phyloP scores from a whole-genome alignment of 306 rosid species.

The Castanea mollissima region DNA sequence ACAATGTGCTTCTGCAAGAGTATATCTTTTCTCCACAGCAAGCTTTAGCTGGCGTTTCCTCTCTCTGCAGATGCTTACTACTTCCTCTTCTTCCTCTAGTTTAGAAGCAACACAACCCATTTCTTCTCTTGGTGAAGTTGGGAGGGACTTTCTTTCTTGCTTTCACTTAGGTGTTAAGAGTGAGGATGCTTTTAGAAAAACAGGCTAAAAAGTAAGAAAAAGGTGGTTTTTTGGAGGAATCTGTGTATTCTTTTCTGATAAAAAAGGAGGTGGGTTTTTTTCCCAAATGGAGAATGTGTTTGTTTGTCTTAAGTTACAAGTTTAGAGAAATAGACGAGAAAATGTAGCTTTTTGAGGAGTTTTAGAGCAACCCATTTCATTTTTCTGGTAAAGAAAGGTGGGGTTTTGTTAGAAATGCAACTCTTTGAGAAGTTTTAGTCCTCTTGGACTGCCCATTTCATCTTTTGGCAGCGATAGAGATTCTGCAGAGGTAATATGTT shows the following conservation, averaged over 20 bases:
- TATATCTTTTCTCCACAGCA: slow-evolving; percentile 83
- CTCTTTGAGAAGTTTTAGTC: slow-evolving; percentile 10
- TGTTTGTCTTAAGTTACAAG: slow-evolving; percentile 29
- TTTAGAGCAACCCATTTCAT: slow-evolving; percentile 36
- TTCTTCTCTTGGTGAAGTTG: slow-evolving; percentile 24
- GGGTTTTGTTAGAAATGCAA: slow-evolving; percentile 25
- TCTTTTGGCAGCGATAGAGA: slow-evolving; percentile 9
- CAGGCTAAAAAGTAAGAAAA: slow-evolving; percentile 34
- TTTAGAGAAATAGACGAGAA: slow-evolving; percentile 32
- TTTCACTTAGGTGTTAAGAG: neutral
- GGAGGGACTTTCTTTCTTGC: slow-evolving; percentile 13
- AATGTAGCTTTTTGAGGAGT: slow-evolving; percentile 23
- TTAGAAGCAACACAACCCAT: slow-evolving; percentile 96
- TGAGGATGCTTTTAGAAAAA: slow-evolving; percentile 27
- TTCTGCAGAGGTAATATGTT: neutral
- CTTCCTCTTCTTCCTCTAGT: slow-evolving; percentile 90
- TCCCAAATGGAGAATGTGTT: slow-evolving; percentile 22
- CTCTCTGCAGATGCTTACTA: slow-evolving; percentile 77
- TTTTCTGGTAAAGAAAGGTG: slow-evolving; percentile 9
- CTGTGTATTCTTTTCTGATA: slow-evolving; percentile 43
- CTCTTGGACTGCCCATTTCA: slow-evolving; percentile 29
- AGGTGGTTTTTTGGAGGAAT: slow-evolving; percentile 39
- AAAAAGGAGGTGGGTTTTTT: slow-evolving; percentile 43
- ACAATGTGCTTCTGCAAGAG: slow-evolving; percentile 88
- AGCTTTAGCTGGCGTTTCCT: slow-evolving; percentile 70